Percentiles rank a stretch among this genome's conserved stretches.
Conservation (phyloP, 495 filamentous ascomycete genomes). For the Neurospora sp. region DNA sequence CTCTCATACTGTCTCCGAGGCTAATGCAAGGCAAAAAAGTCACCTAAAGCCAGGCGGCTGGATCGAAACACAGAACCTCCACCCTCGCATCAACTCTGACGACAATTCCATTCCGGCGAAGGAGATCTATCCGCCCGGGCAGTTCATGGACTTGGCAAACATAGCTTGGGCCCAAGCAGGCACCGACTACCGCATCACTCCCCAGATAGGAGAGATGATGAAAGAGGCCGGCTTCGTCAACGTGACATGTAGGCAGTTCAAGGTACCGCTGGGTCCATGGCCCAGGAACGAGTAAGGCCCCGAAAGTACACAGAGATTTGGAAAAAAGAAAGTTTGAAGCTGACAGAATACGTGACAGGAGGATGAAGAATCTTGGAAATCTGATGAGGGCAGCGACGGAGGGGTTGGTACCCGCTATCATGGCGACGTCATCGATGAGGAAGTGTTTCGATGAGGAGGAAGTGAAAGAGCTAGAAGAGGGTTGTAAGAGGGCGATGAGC, state of each 20-base stretch:
- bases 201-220: constrained; percentile 34
- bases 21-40: constrained; percentile 3
- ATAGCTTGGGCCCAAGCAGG: constrained; percentile 16
- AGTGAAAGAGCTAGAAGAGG: constrained; percentile 42
- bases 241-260: constrained; percentile 38
- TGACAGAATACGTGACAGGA: neutral
- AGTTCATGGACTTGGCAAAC: constrained; percentile 20
- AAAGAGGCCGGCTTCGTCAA: constrained; percentile 50
- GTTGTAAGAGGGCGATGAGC: constrained; percentile 43
- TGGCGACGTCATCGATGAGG: constrained; percentile 25
- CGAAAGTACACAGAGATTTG: neutral
- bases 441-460: constrained; percentile 23
- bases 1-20: neutral
- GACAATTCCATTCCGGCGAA: constrained; percentile 25
- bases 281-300: constrained; percentile 27
- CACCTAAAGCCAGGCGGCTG: constrained; percentile 38
- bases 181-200: constrained; percentile 38
- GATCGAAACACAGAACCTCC: constrained; percentile 42
- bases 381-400: constrained; percentile 28
- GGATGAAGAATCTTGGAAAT: constrained; percentile 21
- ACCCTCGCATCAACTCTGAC: constrained; percentile 27
- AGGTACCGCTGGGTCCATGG: constrained; percentile 50
- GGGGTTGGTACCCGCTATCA: constrained; percentile 39
- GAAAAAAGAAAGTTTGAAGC: neutral
- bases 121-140: constrained; percentile 18